Conservation (phyloP, 73 alveolate genomes). For the Breviolum minutum region DNA sequence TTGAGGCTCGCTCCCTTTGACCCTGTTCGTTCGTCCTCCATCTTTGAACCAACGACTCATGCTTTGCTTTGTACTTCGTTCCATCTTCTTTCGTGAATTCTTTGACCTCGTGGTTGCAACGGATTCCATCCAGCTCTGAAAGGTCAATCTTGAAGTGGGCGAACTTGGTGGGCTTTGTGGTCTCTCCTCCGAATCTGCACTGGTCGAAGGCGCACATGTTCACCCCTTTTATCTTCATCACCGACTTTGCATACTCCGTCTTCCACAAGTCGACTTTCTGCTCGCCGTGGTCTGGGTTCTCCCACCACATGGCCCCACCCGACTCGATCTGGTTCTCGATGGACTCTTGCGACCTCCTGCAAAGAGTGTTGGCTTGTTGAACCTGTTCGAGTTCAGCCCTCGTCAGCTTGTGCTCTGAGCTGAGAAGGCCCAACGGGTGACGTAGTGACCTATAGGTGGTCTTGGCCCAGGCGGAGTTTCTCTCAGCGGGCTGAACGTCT, state of each 20-base stretch:
- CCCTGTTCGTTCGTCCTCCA: background rate
- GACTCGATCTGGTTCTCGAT: too few species aligned
- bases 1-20: background rate
- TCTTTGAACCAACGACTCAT: background rate
- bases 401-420: too few species aligned
- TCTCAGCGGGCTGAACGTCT: too few species aligned
- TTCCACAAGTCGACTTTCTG: background rate
- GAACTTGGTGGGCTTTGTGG: background rate
- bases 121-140: background rate
- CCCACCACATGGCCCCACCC: background rate
- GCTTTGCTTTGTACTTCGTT: background rate
- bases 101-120: background rate
- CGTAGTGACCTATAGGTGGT: too few species aligned
- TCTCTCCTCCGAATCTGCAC: background rate
- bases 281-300: conserved; percentile 26
- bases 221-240: background rate
- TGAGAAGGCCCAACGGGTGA: too few species aligned
- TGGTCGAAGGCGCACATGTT: background rate
- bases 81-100: background rate
- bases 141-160: background rate
- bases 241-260: background rate
- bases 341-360: too few species aligned
- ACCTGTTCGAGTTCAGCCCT: background rate
- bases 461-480: too few species aligned
- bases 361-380: background rate